Evolutionary conservation across 2,329 filamentous ascomycete genomes (phyloP), one percentile per base, ranked within the genome.

Genomic region (Colletotrichum sp.): DNA sequence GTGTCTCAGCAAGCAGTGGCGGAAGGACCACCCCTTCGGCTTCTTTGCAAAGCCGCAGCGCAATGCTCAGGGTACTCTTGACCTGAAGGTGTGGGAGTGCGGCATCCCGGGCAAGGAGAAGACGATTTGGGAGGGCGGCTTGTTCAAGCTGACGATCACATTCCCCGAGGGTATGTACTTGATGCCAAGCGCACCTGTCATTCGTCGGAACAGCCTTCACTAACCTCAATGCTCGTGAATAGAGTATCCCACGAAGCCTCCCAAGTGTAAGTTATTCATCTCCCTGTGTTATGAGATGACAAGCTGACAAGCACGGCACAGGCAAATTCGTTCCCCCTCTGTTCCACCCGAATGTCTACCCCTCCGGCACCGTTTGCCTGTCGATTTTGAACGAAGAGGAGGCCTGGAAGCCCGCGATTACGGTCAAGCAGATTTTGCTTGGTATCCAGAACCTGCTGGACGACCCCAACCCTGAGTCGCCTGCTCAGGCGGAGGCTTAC

Each of bases 161-260:
- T 99, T 99, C 81, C 97, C 98, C 0, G 97, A 99, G 82, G 96
- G 96, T 97, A 86, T 85, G 92, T 86, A 36, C 44, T 3, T 13
- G 44, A 8, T 24, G 44, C 44, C n/a, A 52, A 52, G 44, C 10
- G 44, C n/a, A 26, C 24, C 52, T 39, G 59, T 28, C 36, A 34
- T 57, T n/a, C 26, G 59, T 7, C 16, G 34, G 44, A 55, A 76
- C 18, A 13, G 13, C 64, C 26, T 69, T 70, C 39, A 65, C 80
- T 82, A 72, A 82, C 72, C 30, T 78, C 34, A 78, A 71, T 75
- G 65, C 78, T 63, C 21, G 78, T 6, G 2, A 66, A 78, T 81
- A 98, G 97, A 99, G 82, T 99, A 99, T 85, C 97, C 97, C 18
- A 99, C 98, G 68, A 99, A 99, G 86, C 97, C 97, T 36, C 97